phyloP scores from a whole-genome alignment of 2,329 filamentous ascomycete genomes.

The Allantophomopsis cytisporea region DNA sequence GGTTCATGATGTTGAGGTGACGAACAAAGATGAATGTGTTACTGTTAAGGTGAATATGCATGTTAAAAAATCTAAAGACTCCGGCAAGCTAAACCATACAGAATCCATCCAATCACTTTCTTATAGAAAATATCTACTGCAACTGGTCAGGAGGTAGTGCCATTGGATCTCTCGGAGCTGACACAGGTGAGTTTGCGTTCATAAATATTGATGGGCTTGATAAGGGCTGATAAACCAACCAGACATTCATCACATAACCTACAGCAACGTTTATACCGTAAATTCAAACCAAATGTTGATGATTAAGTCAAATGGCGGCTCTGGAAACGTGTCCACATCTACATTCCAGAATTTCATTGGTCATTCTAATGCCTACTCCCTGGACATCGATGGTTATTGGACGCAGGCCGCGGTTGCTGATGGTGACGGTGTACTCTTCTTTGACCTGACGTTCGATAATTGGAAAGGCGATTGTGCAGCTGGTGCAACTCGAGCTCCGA shows the following conservation, averaged over 20 bases:
- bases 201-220: background rate
- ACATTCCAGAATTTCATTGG: conserved; percentile 45
- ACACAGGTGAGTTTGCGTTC: conserved; percentile 14
- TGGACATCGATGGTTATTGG: conserved; percentile 42
- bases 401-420: conserved; percentile 21
- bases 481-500: conserved; percentile 33
- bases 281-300: conserved; percentile 49
- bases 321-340: conserved; percentile 33
- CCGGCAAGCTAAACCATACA: no score
- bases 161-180: conserved; percentile 37
- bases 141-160: conserved; percentile 47
- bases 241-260: conserved; percentile 35
- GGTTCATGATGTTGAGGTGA: conserved; percentile 45
- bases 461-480: conserved; percentile 40
- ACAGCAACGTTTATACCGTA: conserved; percentile 43
- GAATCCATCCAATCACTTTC: conserved; percentile 21
- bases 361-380: conserved; percentile 41
- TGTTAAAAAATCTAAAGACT: no score
- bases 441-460: conserved; percentile 36
- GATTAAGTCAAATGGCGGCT: conserved; percentile 47
- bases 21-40: conserved; percentile 49
- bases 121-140: conserved; percentile 47
- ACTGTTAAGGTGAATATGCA: conserved; percentile 30
- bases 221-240: conserved; percentile 1
- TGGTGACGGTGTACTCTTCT: conserved; percentile 36